These are phyloP conservation scores for Beta lomatogona DNA, from an alignment of 179 eudicot genomes.

Conservation along the genomic window DNA sequence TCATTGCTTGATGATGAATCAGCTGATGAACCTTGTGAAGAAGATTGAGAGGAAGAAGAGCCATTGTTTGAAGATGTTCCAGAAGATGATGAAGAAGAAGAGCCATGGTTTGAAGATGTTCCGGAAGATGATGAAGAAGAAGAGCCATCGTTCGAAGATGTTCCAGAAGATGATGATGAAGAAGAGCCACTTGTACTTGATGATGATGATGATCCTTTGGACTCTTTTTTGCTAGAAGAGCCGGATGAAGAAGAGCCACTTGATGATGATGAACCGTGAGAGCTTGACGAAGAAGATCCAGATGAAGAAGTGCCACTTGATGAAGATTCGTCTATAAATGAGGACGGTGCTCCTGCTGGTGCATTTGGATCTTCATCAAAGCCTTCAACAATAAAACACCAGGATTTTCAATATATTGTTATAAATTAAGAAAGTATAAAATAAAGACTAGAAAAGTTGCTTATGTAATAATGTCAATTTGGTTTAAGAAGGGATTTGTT, in stretches of 20 bases:
- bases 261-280: not conserved
- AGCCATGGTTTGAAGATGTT: not conserved
- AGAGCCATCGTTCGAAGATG: not conserved
- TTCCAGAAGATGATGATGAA: not conserved
- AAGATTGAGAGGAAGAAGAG: conserved; percentile 7
- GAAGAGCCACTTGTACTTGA: conserved; percentile 8
- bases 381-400: conserved; percentile 11
- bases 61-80: not conserved
- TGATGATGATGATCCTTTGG: not conserved
- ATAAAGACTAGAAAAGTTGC: too few species aligned
- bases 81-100: not conserved
- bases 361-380: conserved; percentile 33
- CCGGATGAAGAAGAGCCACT: conserved; percentile 7
- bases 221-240: not conserved
- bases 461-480: not conserved
- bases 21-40: conserved; percentile 1
- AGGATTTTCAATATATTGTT: not conserved
- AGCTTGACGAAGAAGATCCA: not conserved
- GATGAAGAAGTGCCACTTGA: conserved; percentile 12
- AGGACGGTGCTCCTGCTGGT: conserved; percentile 30
- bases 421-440: too few species aligned
- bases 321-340: not conserved
- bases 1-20: not conserved
- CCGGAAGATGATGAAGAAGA: conserved; percentile 1
- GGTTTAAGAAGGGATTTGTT: too few species aligned